Conservation (phyloP, 345 rosid species). For the Ceriops zippeliana region DNA sequence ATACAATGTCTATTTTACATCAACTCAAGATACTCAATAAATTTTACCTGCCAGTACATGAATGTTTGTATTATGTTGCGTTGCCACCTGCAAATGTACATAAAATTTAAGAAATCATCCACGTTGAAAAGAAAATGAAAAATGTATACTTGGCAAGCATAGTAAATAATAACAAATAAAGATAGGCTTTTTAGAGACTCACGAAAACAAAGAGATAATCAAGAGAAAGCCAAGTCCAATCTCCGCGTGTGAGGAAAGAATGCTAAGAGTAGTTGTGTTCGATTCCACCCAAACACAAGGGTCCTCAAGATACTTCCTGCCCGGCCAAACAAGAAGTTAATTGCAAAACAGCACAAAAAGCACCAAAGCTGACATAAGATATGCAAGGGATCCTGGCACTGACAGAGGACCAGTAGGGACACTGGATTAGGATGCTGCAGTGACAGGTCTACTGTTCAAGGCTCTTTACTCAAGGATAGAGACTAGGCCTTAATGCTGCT, state of each 20-base stretch:
- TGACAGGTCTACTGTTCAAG: too few relatives aligned
- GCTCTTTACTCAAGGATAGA: too few relatives aligned
- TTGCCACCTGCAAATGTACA: constrained; percentile 70
- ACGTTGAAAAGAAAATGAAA: background rate
- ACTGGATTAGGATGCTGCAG: too few relatives aligned
- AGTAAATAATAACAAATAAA: background rate
- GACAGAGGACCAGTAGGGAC: too few relatives aligned
- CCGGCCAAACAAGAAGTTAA: constrained; percentile 15
- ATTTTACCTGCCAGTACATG: constrained; percentile 96
- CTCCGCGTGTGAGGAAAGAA: constrained; percentile 86
- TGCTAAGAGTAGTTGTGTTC: constrained; percentile 77
- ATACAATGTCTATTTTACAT: background rate
- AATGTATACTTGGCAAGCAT: background rate
- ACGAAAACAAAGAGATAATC: constrained; percentile 76
- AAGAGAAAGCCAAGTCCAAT: constrained; percentile 86
- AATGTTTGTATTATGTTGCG: constrained; percentile 91
- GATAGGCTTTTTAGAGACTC: constrained; percentile 21
- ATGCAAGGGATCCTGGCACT: too few relatives aligned
- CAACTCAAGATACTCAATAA: background rate
- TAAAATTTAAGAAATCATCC: background rate
- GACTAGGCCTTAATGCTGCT: too few relatives aligned
- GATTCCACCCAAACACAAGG: constrained; percentile 98
- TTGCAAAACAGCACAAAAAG: background rate
- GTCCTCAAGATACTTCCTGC: constrained; percentile 87
- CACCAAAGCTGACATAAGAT: too few relatives aligned